Evolutionary conservation across 768 basidiomycete genomes (phyloP), one percentile per base, ranked within the genome.

Genomic region (Lactarius trivialis): DNA sequence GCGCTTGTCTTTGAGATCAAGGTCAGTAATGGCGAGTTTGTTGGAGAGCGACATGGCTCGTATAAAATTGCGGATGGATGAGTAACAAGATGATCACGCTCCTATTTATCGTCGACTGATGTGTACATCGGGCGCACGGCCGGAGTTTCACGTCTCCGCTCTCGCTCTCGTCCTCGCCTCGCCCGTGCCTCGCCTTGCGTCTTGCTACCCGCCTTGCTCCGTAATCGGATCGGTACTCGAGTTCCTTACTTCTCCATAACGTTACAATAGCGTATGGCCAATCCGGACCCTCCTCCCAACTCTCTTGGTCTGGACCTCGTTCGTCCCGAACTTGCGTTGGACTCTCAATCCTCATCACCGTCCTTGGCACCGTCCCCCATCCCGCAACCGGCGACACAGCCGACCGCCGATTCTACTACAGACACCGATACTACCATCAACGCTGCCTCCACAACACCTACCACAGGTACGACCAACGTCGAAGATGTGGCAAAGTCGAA

Each of bases 1-100:
- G 67, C 91, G 89, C 75, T 90, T 93, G 70, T 79, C 88, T 68
- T 84, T 84, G 81, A 98, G 85, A 68, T 88, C 83, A 72, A 96
- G 79, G 76, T 98, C 96, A 65, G 86, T 89, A 76, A 98, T 91
- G 65, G 90, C 82, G 68, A 98, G 84, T 76, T 98, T 98, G 78
- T 88, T 93, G 28, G 95, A 86, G 74, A 98, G 88, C 61, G 94
- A 97, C 95, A 98, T 87, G 52, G 17, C 12, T 49, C 36, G 60
- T 68, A 71, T 82, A 64, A 75, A 64, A 63, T 73, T 65, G 48
- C 39, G 54, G 56, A 55, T 37, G 36, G 64, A 55, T 34, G 56
- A 33, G 66, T 41, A 15, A 37, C 56, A 26, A 37, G 61, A 49
- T 33, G 32, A 61, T 53, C 56, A 39, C 45, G 9, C 45, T 49